Base-by-base conservation (phyloP, 441 rosid species). In the Geranium incanum region DNA sequence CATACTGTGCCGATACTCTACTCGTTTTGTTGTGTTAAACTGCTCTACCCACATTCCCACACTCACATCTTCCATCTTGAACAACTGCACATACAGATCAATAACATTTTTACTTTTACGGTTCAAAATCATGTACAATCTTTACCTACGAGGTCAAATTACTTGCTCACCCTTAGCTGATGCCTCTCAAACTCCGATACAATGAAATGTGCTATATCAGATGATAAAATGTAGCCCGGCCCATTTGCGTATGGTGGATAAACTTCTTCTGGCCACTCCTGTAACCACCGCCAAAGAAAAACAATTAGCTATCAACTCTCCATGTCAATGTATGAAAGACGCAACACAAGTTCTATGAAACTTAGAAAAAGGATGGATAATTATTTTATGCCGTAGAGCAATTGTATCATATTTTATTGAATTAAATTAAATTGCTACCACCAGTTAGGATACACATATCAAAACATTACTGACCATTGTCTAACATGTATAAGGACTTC, bases 251-350 rank as follows among this genome's bases (percentile, higher is more conserved):
- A 92, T 13, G 94, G 97, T 0, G 52, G 52, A 45, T 94, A 90
- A 71, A 87, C 99, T 86, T 92, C 97, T 81, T 87, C 97, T 13
- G 94, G 91, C 99, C 99, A 95, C 75, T 94, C 99, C 97, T 95
- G 81, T 65, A 68, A 77, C 9, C 63, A 75, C 39, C 73, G 68
- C 37, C 66, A 62, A 71, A 36, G 16, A 39, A 28, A 28, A 28
- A 28, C 3, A 1, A 28, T 28, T 28, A 28, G 33, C 33, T 28
- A 28, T 28, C 3, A 2, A 28, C 33, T 28, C 33, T 28, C 33
- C 33, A 28, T 28, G 33, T 28, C 33, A 1, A 28, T 28, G 33
- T 66, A 9, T 15, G 37, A 73, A 43, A 18, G 66, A 6, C 45
- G 60, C 67, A 39, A 59, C 45, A 15, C 1, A 8, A 18, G 66